Evolutionary conservation across 352 stramenopile species (phyloP).

Genomic region (Lagenidium giganteum): DNA sequence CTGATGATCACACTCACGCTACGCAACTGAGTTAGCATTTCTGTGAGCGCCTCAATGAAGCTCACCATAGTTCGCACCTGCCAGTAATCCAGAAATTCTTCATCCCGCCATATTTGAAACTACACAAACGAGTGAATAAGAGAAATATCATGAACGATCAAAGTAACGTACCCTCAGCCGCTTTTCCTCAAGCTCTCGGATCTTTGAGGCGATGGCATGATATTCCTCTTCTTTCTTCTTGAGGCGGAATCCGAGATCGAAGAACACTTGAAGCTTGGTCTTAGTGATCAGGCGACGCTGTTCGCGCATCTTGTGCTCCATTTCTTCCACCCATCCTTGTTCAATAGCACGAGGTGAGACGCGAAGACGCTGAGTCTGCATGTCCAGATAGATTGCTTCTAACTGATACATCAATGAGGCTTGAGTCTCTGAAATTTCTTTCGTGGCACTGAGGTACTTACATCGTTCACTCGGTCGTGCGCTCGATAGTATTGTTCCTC

Average conservation of each 20-base stretch:
- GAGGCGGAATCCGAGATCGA: constrained; percentile 47
- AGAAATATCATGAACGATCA: background rate
- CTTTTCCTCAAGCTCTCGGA: constrained; percentile 38
- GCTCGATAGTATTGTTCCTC: constrained; percentile 60
- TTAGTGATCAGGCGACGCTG: constrained; percentile 56
- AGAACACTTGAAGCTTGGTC: constrained; percentile 53
- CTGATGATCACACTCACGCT: constrained; percentile 60
- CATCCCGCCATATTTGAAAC: constrained; percentile 69
- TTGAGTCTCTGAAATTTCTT: background rate
- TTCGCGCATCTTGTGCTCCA: constrained; percentile 66
- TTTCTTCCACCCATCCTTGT: constrained; percentile 78
- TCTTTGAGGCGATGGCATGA: constrained; percentile 22
- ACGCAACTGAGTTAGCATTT: constrained; percentile 1
- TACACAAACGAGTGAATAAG: constrained; percentile 14
- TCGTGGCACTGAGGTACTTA: constrained; percentile 28
- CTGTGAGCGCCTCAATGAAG: background rate
- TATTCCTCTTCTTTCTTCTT: constrained; percentile 50
- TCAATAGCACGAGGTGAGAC: constrained; percentile 74
- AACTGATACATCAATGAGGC: constrained; percentile 30
- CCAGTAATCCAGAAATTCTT: constrained; percentile 80
- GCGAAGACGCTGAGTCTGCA: constrained; percentile 66
- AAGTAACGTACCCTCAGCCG: constrained; percentile 29
- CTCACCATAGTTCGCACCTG: constrained; percentile 28
- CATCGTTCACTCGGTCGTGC: constrained; percentile 60
- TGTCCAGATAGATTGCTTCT: constrained; percentile 78